Percentiles rank a stretch among this genome's conserved stretches.
These are phyloP conservation scores for Agaricales sp. DNA, from an alignment of 1,284 basidiomycete genomes.

Conservation along the genomic window DNA sequence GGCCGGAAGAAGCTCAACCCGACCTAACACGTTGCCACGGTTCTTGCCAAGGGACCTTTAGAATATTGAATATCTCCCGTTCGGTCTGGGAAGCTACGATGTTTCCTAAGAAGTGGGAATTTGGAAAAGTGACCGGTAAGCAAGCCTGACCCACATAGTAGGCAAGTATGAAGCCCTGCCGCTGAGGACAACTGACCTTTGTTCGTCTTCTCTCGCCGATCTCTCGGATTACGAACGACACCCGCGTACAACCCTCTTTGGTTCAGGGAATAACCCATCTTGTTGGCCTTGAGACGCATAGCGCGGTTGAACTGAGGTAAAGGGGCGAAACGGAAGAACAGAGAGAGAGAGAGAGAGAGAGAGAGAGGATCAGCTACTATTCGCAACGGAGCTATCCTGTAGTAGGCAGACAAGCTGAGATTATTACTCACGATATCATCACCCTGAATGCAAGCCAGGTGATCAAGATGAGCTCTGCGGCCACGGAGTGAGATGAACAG, in stretches of 20 bases:
- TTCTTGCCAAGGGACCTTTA: conserved; percentile 72
- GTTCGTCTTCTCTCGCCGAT: conserved; percentile 52
- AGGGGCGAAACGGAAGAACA: conserved; percentile 1
- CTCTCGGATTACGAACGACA: conserved; percentile 60
- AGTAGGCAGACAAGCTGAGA: not conserved
- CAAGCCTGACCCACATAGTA: conserved; percentile 1
- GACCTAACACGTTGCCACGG: conserved; percentile 56
- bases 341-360: conserved; percentile 3
- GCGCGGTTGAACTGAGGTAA: conserved; percentile 88
- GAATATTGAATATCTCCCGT: conserved; percentile 70
- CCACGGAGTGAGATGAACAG: not conserved
- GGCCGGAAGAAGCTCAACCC: too few species aligned
- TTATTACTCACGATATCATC: conserved; percentile 66
- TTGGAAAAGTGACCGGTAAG: too few species aligned
- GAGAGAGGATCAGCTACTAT: not conserved
- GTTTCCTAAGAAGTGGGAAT: conserved; percentile 39
- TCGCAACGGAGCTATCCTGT: not conserved
- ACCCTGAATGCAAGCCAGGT: conserved; percentile 31
- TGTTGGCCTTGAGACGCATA: conserved; percentile 75
- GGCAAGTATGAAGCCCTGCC: conserved; percentile 5
- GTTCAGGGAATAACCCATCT: conserved; percentile 77
- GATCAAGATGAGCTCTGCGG: conserved; percentile 1
- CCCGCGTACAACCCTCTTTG: conserved; percentile 70
- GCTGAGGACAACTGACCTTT: conserved; percentile 37
- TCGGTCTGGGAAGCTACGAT: conserved; percentile 76